A percentile compares a stretch with the other conserved stretches of the same genome.
phyloP scores from a whole-genome alignment of 768 basidiomycete species.

The Mycena metata region DNA sequence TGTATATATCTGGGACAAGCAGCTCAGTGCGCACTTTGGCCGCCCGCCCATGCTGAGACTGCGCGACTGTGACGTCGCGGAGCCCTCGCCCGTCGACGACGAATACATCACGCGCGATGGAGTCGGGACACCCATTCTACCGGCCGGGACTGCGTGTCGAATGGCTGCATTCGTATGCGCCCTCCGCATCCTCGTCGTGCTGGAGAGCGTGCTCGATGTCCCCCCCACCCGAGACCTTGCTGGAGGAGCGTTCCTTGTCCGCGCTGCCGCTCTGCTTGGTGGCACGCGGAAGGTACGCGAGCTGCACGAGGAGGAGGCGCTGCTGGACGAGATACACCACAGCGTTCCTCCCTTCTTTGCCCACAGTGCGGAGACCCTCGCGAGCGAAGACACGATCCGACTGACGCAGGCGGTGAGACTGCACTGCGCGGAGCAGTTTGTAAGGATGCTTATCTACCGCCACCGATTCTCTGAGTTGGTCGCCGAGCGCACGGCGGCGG shows the following conservation, averaged over 20 bases:
- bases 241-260: constrained; percentile 74
- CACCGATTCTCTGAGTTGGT: constrained; percentile 87
- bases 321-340: constrained; percentile 84
- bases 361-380: constrained; percentile 84
- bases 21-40: constrained; percentile 89
- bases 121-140: constrained; percentile 65
- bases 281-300: constrained; percentile 73
- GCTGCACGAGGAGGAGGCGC: constrained; percentile 81
- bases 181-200: constrained; percentile 85
- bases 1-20: constrained; percentile 97
- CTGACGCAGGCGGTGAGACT: constrained; percentile 90
- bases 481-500: constrained; percentile 69
- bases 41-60: constrained; percentile 89
- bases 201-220: constrained; percentile 90
- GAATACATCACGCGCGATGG: constrained; percentile 87
- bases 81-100: constrained; percentile 89
- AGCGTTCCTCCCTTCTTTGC: constrained; percentile 84
- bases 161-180: constrained; percentile 86
- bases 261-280: constrained; percentile 78
- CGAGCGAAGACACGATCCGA: constrained; percentile 88
- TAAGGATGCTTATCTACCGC: constrained; percentile 89
- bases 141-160: constrained; percentile 79
- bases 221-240: constrained; percentile 69
- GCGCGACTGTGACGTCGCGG: constrained; percentile 92
- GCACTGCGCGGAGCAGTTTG: constrained; percentile 90